A percentile compares a stretch with the other conserved stretches of the same genome.
Evolutionary conservation across 2,329 filamentous ascomycete species (phyloP).

Genomic region (Achaetomium macrosporum): DNA sequence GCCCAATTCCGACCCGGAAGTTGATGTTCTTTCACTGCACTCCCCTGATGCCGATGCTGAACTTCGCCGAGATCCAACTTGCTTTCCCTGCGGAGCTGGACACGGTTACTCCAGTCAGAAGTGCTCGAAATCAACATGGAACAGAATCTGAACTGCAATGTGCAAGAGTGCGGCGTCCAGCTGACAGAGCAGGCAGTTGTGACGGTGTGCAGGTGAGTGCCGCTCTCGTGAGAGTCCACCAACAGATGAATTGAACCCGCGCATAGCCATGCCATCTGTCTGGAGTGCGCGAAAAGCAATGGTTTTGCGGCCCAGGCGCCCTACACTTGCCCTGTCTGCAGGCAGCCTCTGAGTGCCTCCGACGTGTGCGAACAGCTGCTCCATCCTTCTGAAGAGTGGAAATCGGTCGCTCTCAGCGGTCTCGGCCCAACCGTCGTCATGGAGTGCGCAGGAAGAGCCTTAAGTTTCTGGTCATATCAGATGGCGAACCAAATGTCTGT

Average conservation of each 20-base stretch:
- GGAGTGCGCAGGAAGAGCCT: slow-evolving; percentile 74
- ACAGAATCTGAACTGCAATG: slow-evolving; percentile 70
- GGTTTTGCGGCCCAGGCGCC: slow-evolving; percentile 54
- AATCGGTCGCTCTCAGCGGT: slow-evolving; percentile 78
- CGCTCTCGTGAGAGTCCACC: not conserved
- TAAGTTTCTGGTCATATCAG: slow-evolving; percentile 85
- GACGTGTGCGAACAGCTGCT: slow-evolving; percentile 62
- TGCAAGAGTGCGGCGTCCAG: slow-evolving; percentile 65
- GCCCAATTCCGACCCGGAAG: too few species aligned
- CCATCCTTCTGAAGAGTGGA: slow-evolving; percentile 81
- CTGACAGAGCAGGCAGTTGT: slow-evolving; percentile 70
- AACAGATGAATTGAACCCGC: not conserved
- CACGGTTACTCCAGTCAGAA: not conserved
- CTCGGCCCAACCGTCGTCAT: slow-evolving; percentile 75
- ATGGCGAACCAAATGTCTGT: slow-evolving; percentile 73
- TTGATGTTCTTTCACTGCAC: too few species aligned
- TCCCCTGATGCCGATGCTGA: not conserved
- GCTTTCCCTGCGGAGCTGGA: not conserved
- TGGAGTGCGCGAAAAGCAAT: slow-evolving; percentile 61
- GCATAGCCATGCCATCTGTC: slow-evolving; percentile 76
- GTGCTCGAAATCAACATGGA: slow-evolving; percentile 65
- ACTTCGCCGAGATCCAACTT: not conserved
- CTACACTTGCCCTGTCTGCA: slow-evolving; percentile 69
- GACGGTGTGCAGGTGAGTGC: slow-evolving; percentile 74
- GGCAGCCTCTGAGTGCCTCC: slow-evolving; percentile 58